phyloP scores from a whole-genome alignment of 2,329 filamentous ascomycete species.

The Xylariaceae sp. region DNA sequence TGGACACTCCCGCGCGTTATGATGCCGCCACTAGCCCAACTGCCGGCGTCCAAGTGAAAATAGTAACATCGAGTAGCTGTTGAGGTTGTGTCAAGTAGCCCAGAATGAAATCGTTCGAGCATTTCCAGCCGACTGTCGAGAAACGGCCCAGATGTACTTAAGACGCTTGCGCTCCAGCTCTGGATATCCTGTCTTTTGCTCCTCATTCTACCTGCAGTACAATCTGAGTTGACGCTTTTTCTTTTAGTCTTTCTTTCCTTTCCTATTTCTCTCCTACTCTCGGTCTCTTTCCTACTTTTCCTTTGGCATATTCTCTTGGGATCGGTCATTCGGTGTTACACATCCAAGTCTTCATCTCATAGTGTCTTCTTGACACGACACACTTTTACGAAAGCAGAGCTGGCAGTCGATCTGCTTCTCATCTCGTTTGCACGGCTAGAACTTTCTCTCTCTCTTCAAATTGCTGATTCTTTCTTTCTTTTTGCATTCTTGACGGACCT shows the following conservation, averaged over 20 bases:
- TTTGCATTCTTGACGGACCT: conserved; percentile 12
- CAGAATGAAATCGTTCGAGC: background rate
- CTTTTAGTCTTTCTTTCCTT: conserved; percentile 30
- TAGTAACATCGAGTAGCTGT: conserved; percentile 16
- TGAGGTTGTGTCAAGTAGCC: background rate
- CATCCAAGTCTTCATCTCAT: conserved; percentile 17
- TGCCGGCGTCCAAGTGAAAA: conserved; percentile 19
- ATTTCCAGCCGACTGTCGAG: background rate
- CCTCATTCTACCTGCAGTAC: conserved; percentile 21
- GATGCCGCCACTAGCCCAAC: conserved; percentile 28
- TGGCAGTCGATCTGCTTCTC: conserved; percentile 15
- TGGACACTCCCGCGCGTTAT: conserved; percentile 28
- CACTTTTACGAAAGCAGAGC: conserved; percentile 6
- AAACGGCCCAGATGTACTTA: conserved; percentile 22
- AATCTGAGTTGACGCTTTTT: conserved; percentile 23
- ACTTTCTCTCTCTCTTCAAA: background rate
- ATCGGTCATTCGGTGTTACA: conserved; percentile 18
- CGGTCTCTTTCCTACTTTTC: conserved; percentile 19
- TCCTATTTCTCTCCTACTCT: conserved; percentile 25
- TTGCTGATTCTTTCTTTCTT: conserved; percentile 13
- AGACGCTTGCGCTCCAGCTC: conserved; percentile 11
- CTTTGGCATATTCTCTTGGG: conserved; percentile 19
- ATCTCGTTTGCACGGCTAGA: conserved; percentile 2
- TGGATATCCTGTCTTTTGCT: conserved; percentile 5
- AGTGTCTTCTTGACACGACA: conserved; percentile 1